These are phyloP conservation scores for Glonium stellatum DNA, from an alignment of 495 filamentous ascomycete species.

Conservation along the genomic window DNA sequence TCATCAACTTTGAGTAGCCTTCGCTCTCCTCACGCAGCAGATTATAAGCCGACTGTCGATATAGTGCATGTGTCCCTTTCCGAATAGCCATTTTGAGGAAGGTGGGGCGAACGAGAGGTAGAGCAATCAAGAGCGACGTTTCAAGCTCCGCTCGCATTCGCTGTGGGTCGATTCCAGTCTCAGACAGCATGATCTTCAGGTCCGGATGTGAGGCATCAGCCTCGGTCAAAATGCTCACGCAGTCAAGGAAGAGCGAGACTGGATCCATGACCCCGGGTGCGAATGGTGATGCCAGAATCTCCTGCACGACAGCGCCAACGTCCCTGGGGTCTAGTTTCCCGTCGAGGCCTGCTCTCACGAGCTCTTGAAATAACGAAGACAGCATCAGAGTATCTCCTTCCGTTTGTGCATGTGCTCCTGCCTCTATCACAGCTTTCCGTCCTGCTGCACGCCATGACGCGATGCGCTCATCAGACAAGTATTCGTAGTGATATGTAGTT, in stretches of 20 bases:
- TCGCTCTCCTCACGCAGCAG: conserved; percentile 92
- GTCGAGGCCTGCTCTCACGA: conserved; percentile 65
- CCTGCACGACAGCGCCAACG: conserved; percentile 63
- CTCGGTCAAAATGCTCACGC: conserved; percentile 53
- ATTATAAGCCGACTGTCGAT: conserved; percentile 95
- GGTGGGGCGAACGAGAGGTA: conserved; percentile 73
- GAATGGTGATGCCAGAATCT: conserved; percentile 58
- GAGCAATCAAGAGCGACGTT: conserved; percentile 57
- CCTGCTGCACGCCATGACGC: conserved; percentile 47
- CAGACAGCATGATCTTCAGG: conserved; percentile 52
- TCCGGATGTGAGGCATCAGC: conserved; percentile 46
- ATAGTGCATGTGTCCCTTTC: conserved; percentile 83
- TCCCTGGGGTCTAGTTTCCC: conserved; percentile 57
- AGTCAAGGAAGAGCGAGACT: conserved; percentile 57
- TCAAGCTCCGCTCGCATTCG: conserved; percentile 83
- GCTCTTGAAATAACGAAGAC: conserved; percentile 73
- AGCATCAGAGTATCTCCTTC: conserved; percentile 61
- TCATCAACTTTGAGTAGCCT: conserved; percentile 83
- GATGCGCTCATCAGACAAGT: conserved; percentile 45
- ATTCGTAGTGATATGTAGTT: conserved; percentile 50
- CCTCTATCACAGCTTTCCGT: conserved; percentile 42
- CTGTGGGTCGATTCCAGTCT: conserved; percentile 61
- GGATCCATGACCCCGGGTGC: conserved; percentile 41
- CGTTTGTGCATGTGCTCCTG: conserved; percentile 47
- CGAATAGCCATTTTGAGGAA: conserved; percentile 79